Conservation (phyloP, 768 basidiomycete genomes). For the Pleurotus ostreatus region DNA sequence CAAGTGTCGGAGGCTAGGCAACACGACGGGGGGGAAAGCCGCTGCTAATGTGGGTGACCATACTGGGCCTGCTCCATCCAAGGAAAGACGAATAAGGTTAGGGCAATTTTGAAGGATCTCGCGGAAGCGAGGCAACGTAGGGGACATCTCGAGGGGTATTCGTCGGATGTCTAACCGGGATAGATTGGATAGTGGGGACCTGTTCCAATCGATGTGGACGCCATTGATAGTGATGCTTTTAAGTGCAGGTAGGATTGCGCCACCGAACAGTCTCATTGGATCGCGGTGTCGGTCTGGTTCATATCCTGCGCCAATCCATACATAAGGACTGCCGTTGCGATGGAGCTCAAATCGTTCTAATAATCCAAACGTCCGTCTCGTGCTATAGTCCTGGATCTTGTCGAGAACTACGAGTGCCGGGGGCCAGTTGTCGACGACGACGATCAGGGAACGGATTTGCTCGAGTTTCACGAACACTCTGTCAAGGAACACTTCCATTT, state of each 20-base stretch:
- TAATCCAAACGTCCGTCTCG: constrained; percentile 29
- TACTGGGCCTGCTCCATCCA: constrained; percentile 62
- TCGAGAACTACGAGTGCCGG: constrained; percentile 48
- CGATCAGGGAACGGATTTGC: constrained; percentile 56
- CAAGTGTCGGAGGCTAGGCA: constrained; percentile 48
- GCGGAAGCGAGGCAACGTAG: constrained; percentile 46
- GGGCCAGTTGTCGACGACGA: constrained; percentile 55
- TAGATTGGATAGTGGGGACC: constrained; percentile 47
- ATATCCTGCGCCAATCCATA: constrained; percentile 40
- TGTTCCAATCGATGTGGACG: constrained; percentile 57
- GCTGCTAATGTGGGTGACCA: constrained; percentile 20
- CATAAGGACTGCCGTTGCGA: constrained; percentile 44
- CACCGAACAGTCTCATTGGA: constrained; percentile 46
- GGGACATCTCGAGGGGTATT: constrained; percentile 49
- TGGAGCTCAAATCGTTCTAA: constrained; percentile 68
- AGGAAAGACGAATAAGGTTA: constrained; percentile 45
- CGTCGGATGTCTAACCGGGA: constrained; percentile 62
- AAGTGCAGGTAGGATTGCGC: constrained; percentile 40
- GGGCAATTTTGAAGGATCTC: constrained; percentile 47
- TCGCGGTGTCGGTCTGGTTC: constrained; percentile 26
- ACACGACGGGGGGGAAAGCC: constrained; percentile 33
- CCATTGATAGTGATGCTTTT: constrained; percentile 53
- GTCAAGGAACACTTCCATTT: constrained; percentile 47
- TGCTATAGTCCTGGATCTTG: constrained; percentile 35
- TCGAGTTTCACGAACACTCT: constrained; percentile 46